Evolutionary conservation across 1,139 yeast species (phyloP).

Genomic region (Saccharomycopsis hybrid): DNA sequence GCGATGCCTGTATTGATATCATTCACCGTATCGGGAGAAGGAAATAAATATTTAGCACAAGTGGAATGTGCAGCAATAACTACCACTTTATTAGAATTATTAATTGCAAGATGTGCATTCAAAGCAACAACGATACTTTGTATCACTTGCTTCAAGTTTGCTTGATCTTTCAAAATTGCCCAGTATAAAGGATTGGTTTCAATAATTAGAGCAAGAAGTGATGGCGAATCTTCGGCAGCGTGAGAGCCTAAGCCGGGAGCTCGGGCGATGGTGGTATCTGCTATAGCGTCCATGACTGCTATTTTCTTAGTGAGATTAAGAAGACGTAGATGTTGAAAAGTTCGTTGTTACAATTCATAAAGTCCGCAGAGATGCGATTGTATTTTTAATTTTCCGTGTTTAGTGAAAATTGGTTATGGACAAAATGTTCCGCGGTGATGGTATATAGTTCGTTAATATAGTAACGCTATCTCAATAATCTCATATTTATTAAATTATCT

Average conservation of each 20-base stretch:
- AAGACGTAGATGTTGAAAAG: not conserved
- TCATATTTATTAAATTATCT: too few relatives aligned
- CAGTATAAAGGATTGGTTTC: slow-evolving; percentile 79
- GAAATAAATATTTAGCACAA: slow-evolving; percentile 70
- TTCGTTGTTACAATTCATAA: too few relatives aligned
- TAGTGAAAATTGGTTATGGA: too few relatives aligned
- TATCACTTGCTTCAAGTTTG: slow-evolving; percentile 44
- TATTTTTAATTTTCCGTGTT: too few relatives aligned
- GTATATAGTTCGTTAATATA: too few relatives aligned
- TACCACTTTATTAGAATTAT: slow-evolving; percentile 80
- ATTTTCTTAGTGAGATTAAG: not conserved
- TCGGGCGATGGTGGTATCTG: slow-evolving; percentile 45
- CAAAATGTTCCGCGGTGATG: too few relatives aligned
- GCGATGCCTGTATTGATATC: slow-evolving; percentile 2
- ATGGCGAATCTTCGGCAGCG: slow-evolving; percentile 63
- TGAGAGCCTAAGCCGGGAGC: slow-evolving; percentile 21
- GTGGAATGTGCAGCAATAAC: slow-evolving; percentile 70
- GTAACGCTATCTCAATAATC: too few relatives aligned
- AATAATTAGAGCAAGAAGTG: slow-evolving; percentile 68
- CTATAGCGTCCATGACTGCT: slow-evolving; percentile 59
- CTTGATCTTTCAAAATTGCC: slow-evolving; percentile 40
- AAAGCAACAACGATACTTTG: slow-evolving; percentile 62
- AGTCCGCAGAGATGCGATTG: too few relatives aligned
- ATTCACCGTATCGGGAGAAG: slow-evolving; percentile 36
- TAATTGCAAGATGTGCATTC: slow-evolving; percentile 82